Percentiles rank a stretch among this genome's conserved stretches.
These are phyloP conservation scores for Saksenaea vasiformis DNA, from an alignment of 371 early-diverging fungal genomes.

Conservation along the genomic window DNA sequence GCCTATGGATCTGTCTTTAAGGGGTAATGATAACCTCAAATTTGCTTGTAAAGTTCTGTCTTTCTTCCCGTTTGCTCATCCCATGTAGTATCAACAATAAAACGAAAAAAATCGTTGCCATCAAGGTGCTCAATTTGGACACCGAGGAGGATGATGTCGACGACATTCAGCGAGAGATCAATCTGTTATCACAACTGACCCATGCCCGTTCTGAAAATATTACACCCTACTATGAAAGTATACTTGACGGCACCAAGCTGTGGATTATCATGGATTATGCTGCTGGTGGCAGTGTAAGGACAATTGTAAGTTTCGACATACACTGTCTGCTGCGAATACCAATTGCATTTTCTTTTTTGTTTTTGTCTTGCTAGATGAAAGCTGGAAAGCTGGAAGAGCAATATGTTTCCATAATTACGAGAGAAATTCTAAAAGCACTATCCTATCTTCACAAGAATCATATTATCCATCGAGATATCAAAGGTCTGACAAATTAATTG, in stretches of 20 bases:
- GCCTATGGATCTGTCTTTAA: conserved; percentile 61
- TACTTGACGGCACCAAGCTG: conserved; percentile 87
- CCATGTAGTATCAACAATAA: conserved; percentile 62
- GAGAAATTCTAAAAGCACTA: conserved; percentile 87
- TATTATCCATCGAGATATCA: conserved; percentile 97
- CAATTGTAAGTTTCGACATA: conserved; percentile 60
- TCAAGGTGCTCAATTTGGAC: conserved; percentile 96
- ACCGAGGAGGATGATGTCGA: conserved; percentile 95
- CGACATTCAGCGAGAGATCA: conserved; percentile 94
- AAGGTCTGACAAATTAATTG: conserved; percentile 61
- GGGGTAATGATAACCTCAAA: conserved; percentile 31
- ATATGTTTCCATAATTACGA: conserved; percentile 84
- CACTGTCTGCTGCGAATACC: background rate
- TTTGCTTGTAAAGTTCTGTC: background rate
- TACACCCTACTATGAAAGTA: conserved; percentile 92
- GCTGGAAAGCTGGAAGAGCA: conserved; percentile 87
- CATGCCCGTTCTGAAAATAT: conserved; percentile 86
- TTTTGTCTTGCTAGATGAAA: conserved; percentile 60
- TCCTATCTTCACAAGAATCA: conserved; percentile 91
- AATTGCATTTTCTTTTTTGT: background rate
- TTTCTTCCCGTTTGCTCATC: background rate
- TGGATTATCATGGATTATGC: conserved; percentile 99
- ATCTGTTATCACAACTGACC: conserved; percentile 81
- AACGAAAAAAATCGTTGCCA: conserved; percentile 81
- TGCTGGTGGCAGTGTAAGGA: conserved; percentile 90